Base-by-base conservation (phyloP, 495 filamentous ascomycete species). In the Acidomyces sp. region DNA sequence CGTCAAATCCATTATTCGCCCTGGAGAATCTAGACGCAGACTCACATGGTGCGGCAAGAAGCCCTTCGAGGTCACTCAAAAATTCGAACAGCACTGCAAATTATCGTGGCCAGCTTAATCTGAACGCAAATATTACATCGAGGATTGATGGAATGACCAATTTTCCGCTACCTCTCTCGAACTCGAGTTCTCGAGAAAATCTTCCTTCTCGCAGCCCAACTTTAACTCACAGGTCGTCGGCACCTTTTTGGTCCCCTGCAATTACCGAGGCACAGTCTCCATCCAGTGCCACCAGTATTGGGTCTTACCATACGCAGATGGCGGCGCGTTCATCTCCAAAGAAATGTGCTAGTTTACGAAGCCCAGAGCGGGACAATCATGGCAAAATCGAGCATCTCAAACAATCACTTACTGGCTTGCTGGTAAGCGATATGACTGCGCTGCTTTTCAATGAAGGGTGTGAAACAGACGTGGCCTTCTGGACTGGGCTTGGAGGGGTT, bases 401-500 rank as follows among this genome's bases (percentile, higher is more conserved):
- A 2, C 82, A 85, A 53, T 80, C 75, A 0, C 61, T 95, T 38
- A 85, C 79, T 11, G 85, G 85, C 48, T 64, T 97, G 21, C 67
- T 97, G 6, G 63, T 96, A 23, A 95, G 87, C 45, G 90, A 97
- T 59, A 67, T 97, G 12, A 84, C 85, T 6, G 82, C 77, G 31
- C 72, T 80, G 6, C 78, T 93, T 11, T 93, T 87, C 62, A 73
- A 78, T 23, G 74, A 77, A 45, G 80, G 90, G 11, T 88, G 83
- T 47, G 90, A 97, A 63, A 97, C 88, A 12, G 90, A 96, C 51
- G 74, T 68, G 18, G 95, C 88, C 84, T 88, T 93, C 55, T 70
- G 73, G 4, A 75, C 78, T 45, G 72, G 70, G 15, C 56, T 93
- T 3, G 77, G 80, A 11, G 77, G 88, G 48, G 75, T 82, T 39